A percentile compares a stretch with the other conserved stretches of the same genome.
phyloP scores from a whole-genome alignment of 805 yeast species.

The Starmerella potacharoeniae region DNA sequence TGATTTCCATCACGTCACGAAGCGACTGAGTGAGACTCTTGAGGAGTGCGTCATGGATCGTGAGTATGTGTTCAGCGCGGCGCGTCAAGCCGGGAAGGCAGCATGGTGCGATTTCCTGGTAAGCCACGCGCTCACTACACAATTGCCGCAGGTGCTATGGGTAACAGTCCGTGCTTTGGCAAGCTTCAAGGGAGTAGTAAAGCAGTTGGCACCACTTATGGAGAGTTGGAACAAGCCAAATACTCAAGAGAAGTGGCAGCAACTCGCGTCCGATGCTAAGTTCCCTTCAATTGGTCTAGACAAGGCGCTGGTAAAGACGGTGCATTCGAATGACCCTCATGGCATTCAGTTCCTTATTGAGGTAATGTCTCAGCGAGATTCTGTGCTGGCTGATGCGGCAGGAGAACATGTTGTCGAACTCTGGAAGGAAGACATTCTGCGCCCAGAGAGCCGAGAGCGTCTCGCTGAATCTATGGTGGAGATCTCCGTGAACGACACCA shows the following conservation, averaged over 20 bases:
- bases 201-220: constrained; percentile 36
- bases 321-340: constrained; percentile 51
- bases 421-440: constrained; percentile 39
- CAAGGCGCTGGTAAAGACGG: constrained; percentile 41
- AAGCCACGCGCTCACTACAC: constrained; percentile 27
- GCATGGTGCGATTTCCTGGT: constrained; percentile 24
- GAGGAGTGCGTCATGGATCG: constrained; percentile 42
- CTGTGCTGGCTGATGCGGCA: constrained; percentile 33
- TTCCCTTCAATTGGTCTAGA: constrained; percentile 48
- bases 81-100: constrained; percentile 26
- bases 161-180: constrained; percentile 39
- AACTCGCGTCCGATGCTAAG: constrained; percentile 11
- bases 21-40: constrained; percentile 29
- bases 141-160: constrained; percentile 47
- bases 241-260: constrained; percentile 12
- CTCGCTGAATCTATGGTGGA: constrained; percentile 53
- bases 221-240: constrained; percentile 33
- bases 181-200: constrained; percentile 30
- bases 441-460: constrained; percentile 44
- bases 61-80: constrained; percentile 33
- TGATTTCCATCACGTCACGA: constrained; percentile 44
- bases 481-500: constrained; percentile 35
- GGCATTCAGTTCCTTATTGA: constrained; percentile 51
- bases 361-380: constrained; percentile 35
- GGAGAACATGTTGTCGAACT: constrained; percentile 42